These are phyloP conservation scores for Lavandula angustifolia DNA, from an alignment of 257 asterid species.

Conservation along the genomic window DNA sequence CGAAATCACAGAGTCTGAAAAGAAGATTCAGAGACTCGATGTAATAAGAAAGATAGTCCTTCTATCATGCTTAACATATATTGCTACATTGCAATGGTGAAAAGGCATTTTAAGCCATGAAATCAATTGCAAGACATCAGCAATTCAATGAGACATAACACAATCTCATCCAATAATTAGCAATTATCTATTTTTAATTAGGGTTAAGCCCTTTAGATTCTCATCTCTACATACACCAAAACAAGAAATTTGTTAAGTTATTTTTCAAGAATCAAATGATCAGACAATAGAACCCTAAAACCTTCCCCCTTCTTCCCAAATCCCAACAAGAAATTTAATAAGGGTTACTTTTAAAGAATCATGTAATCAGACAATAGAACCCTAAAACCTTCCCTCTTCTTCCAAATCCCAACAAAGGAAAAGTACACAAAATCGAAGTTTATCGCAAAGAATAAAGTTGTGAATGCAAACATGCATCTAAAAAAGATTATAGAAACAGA, in stretches of 20 bases:
- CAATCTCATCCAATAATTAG: constrained; percentile 12
- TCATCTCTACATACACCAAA: background rate
- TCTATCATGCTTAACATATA: background rate
- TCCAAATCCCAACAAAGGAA: background rate
- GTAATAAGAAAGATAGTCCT: background rate
- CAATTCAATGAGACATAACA: background rate
- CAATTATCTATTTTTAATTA: constrained; percentile 8
- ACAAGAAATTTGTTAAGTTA: background rate
- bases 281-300: background rate
- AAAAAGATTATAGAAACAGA: background rate
- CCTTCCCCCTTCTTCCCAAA: constrained; percentile 6
- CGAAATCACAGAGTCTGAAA: constrained; percentile 23
- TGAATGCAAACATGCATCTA: constrained; percentile 11
- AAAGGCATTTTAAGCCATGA: background rate
- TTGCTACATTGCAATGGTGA: background rate
- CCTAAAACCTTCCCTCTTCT: background rate
- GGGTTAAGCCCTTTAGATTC: background rate
- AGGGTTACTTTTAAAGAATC: background rate
- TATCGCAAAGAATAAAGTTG: background rate
- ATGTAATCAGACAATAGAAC: background rate
- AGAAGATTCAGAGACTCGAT: constrained; percentile 16
- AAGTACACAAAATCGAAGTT: background rate
- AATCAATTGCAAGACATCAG: background rate
- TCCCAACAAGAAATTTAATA: constrained; percentile 11
- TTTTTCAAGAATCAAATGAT: background rate